Evolutionary conservation across 2,329 filamentous ascomycete species (phyloP).

Genomic region (Canariomyces notabilis): DNA sequence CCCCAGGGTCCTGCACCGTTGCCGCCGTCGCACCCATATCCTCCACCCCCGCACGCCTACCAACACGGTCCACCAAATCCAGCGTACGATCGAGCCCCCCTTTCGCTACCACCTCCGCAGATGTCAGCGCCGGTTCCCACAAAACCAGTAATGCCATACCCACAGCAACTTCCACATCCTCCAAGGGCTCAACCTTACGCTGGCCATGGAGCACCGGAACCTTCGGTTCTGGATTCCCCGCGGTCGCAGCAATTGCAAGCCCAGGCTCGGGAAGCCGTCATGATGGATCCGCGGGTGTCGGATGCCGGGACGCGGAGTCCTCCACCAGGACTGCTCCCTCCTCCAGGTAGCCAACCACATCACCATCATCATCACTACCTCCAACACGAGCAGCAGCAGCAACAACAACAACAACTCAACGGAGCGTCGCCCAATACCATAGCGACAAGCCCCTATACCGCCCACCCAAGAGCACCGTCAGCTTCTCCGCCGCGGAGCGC

Average conservation of each 20-base stretch:
- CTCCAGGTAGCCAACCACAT: conserved; percentile 30
- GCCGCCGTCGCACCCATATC: conserved; percentile 19
- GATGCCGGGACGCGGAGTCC: conserved; percentile 31
- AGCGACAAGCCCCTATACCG: not conserved
- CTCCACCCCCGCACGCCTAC: conserved; percentile 19
- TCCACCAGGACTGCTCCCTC: conserved; percentile 41
- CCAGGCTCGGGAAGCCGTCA: conserved; percentile 38
- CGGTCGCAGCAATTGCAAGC: conserved; percentile 42
- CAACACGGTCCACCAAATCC: conserved; percentile 26
- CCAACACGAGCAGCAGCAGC: not conserved
- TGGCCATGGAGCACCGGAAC: conserved; percentile 18
- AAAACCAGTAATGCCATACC: conserved; percentile 27
- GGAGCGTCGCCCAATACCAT: conserved; percentile 25
- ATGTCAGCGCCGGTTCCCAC: conserved; percentile 29
- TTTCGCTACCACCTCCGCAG: conserved; percentile 32
- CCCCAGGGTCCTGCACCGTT: conserved; percentile 28
- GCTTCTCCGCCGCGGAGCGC: conserved; percentile 43
- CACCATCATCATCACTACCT: conserved; percentile 22
- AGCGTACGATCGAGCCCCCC: conserved; percentile 32
- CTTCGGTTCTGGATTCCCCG: conserved; percentile 37
- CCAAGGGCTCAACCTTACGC: conserved; percentile 12
- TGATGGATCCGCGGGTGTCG: conserved; percentile 28
- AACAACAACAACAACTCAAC: conserved; percentile 3
- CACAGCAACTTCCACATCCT: conserved; percentile 24
- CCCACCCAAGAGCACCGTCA: conserved; percentile 36